Evolutionary conservation across 2,329 filamentous ascomycete species (phyloP), one percentile per base, ranked within the genome.

Genomic region (Clathrospora elynae): DNA sequence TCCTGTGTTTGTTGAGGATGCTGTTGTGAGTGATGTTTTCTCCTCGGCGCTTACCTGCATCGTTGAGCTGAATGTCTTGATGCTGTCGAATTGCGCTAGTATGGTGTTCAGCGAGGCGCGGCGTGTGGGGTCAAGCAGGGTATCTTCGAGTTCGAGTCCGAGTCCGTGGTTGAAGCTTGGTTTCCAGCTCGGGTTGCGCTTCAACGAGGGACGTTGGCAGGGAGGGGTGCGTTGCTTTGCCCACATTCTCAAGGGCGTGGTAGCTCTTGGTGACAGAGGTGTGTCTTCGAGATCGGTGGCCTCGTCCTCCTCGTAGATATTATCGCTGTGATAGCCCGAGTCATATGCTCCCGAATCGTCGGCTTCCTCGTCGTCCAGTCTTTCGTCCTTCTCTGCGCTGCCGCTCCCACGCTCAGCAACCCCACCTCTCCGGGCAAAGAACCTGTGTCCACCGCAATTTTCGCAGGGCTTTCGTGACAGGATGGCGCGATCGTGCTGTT

Each of bases 381-480:
- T 49, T 28, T 46, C 38, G 31, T 49, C 41, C 17, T 49, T 19
- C 28, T 46, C 31, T 26, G 29, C n/a, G 16, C 38, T 61, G 13
- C 56, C 55, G 19, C 37, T 31, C 10, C 59, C 57, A 16, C 55
- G 56, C n/a, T 53, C 61, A n/a, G 61, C 59, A 30, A 64, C 42
- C 13, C 58, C 62, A 19, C 55, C 59, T 51, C 61, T 55, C 42
- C 61, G 46, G 20, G 46, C 51, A 30, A 59, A 61, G n/a, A 66
- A 30, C 25, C 53, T 44, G 10, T 51, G 51, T 5, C 52, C 51
- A 13, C 52, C 53, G 36, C 57, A 59, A 17, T 57, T 43, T 23
- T 50, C 35, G 39, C 55, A 62, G 5, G 41, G 29, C 29, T 54
- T 54, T 17, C 49, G 40, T 6, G 52, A 56, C 17, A 54, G 11